Evolutionary conservation across 192 early-diverging fungal species (phyloP), one percentile per base, ranked within the genome.

Genomic region (Haplosporangium gracile): DNA sequence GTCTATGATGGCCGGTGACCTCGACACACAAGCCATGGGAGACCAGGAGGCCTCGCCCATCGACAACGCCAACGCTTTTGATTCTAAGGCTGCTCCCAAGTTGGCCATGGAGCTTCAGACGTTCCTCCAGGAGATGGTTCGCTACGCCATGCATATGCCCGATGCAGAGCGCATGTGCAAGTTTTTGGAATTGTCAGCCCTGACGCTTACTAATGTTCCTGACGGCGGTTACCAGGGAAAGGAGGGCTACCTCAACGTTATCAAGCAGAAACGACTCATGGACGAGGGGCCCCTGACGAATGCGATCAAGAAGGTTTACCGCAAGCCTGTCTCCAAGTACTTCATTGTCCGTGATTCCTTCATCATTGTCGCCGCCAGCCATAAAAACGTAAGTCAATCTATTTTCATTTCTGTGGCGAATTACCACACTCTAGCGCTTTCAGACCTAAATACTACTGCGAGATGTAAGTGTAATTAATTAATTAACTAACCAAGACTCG

Each of bases 281-380:
- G 77, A 92, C 83, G 76, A 90, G 87, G 90, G 84, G 81, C 40
- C 91, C 79, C 24, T 90, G 82, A 79, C 90, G 79, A 86, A 86
- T 43, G 78, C 75, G n/a, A 77, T 82, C 69, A 78, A 83, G 55
- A 86, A 85, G 68, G 71, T 83, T 18, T 79, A 82, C 70, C 76
- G 73, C 49, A 81, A 80, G 70, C 92, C 91, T 85, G 88, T 88
- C 26, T 89, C 91, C 29, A 93, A 94, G 83, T 95, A 94, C 91
- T 92, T 95, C 75, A 82, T 95, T 43, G 93, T 93, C 43, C 92
- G 95, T 40, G 94, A 95, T 79, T 93, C 91, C 36, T 91, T 80
- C 45, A 81, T 91, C 22, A 85, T 90, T 76, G 82, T 88, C 43
- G 88, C 89, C 2, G 80, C 88, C n/a, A 82, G 88, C 24, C 90